Evolutionary conservation across 345 rosid genomes (phyloP).

Genomic region (Microcos paniculata): DNA sequence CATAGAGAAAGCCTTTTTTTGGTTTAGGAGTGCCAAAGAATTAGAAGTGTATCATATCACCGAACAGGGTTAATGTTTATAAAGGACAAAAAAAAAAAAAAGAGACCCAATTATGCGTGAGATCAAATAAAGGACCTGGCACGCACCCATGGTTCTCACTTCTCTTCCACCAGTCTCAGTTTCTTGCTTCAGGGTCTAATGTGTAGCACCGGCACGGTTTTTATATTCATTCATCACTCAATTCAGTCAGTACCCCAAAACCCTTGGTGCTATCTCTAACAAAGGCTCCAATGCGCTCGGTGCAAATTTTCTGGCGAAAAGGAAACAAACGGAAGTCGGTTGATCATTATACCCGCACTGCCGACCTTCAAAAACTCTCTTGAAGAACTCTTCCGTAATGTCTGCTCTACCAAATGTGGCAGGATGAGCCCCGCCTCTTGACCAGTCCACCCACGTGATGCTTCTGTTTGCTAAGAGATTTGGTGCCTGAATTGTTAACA

Average conservation of each 20-base stretch:
- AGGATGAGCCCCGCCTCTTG: slow-evolving; percentile 92
- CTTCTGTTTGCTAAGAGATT: slow-evolving; percentile 74
- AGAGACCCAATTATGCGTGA: not conserved
- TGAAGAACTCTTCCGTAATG: slow-evolving; percentile 65
- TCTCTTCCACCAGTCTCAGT: not conserved
- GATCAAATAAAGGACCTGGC: not conserved
- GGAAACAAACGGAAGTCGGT: slow-evolving; percentile 47
- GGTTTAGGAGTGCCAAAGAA: not conserved
- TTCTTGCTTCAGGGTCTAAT: not conserved
- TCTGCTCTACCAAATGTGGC: slow-evolving; percentile 82
- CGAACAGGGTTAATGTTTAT: not conserved
- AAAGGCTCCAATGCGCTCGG: slow-evolving; percentile 77
- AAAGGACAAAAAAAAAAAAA: not conserved
- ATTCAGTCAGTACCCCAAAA: slow-evolving; percentile 39
- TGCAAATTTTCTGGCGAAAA: slow-evolving; percentile 82
- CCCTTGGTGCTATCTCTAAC: slow-evolving; percentile 44
- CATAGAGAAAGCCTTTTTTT: not conserved
- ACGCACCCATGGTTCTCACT: not conserved
- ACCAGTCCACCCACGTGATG: slow-evolving; percentile 97
- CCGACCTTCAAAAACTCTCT: slow-evolving; percentile 34
- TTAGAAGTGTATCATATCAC: not conserved
- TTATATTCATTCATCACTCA: not conserved
- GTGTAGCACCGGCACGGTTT: not conserved
- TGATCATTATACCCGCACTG: slow-evolving; percentile 62
- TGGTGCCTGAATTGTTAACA: slow-evolving; percentile 75